Base-by-base conservation (phyloP, 1,284 basidiomycete genomes). In the Stereum hirsutum region DNA sequence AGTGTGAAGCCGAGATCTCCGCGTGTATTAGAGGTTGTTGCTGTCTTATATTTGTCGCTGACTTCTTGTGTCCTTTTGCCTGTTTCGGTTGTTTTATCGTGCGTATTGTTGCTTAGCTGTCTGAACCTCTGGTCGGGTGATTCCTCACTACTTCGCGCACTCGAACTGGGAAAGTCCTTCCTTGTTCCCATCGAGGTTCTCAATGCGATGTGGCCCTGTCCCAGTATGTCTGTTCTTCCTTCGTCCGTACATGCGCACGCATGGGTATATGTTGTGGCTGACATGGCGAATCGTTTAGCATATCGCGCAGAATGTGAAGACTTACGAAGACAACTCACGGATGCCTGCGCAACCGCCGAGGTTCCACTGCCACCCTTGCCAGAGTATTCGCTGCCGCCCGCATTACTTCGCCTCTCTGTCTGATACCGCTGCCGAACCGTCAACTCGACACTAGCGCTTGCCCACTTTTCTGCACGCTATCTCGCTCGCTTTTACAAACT, bases 181-280 rank as follows among this genome's bases (percentile, higher is more conserved):
- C 62, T 86, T 17, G 58, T 70, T 6, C 71, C 78, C 4, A 63
- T 84, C 23, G 81, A 88, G 46, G 72, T 76, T 19, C 67, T 85
- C 56, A 80, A 77, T 51, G 69, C 66, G 15, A 62, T 87, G 26
- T 89, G 84, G 84, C 82, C 81, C 4, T 85, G 78, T 54, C 62
- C 66, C 43, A 63, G 83, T 84, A 57, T 55, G 74, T 20, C 8
- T 30, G 41, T 44, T 8, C 24, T 27, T 27, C 46, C 26, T 26
- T 17, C 15, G 36, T 11, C 5, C 10, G 20, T 21, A 12, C n/a
- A n/a, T 35, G 2, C 11, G 20, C 20, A 4, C 17, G 3, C 24
- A 12, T 23, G 21, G 19, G n/a, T 21, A 14, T 15, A 12, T 28
- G 6, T 21, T 28, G 7, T 10, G 6, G 6, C 25, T 21, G 19